Percentiles rank a stretch among this genome's conserved stretches.
These are phyloP conservation scores for Danielia reshetovae DNA, from an alignment of 805 yeast genomes.

Conservation along the genomic window DNA sequence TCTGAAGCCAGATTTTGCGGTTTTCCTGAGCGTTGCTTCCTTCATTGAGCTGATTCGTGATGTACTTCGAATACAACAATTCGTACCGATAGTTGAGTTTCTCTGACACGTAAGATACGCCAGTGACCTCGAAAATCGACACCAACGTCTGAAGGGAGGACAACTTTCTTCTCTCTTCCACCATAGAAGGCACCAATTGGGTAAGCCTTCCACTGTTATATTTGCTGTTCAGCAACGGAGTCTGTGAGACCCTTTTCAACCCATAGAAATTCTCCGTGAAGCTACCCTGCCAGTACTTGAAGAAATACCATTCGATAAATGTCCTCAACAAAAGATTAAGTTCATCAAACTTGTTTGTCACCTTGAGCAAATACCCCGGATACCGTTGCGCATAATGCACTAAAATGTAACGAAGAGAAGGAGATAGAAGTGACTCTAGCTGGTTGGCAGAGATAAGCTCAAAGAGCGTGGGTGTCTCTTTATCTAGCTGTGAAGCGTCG, in stretches of 20 bases:
- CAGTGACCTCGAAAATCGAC: slow-evolving; percentile 57
- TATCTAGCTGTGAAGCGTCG: slow-evolving; percentile 71
- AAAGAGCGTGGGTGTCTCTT: slow-evolving; percentile 79
- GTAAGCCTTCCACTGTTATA: slow-evolving; percentile 31
- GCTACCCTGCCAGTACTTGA: slow-evolving; percentile 73
- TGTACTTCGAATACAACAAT: slow-evolving; percentile 52
- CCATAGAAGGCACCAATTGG: slow-evolving; percentile 35
- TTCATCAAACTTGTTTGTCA: slow-evolving; percentile 76
- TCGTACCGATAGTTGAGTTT: slow-evolving; percentile 66
- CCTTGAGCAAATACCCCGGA: slow-evolving; percentile 61
- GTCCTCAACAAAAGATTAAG: slow-evolving; percentile 59
- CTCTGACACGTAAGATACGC: slow-evolving; percentile 64
- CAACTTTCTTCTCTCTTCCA: slow-evolving; percentile 53
- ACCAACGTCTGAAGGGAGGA: slow-evolving; percentile 49
- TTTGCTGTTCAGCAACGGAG: slow-evolving; percentile 27
- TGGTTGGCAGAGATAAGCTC: slow-evolving; percentile 83
- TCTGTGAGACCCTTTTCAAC: slow-evolving; percentile 55
- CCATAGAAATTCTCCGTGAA: slow-evolving; percentile 94
- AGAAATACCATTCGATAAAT: slow-evolving; percentile 63
- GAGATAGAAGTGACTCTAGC: slow-evolving; percentile 71
- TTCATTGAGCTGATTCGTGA: slow-evolving; percentile 43
- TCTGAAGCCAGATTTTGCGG: slow-evolving; percentile 25
- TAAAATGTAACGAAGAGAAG: slow-evolving; percentile 74
- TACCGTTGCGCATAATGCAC: slow-evolving; percentile 76
- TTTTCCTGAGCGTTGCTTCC: slow-evolving; percentile 21